These are phyloP conservation scores for Colletotrichum sp. DNA, from an alignment of 2,329 filamentous ascomycete species.

Conservation along the genomic window DNA sequence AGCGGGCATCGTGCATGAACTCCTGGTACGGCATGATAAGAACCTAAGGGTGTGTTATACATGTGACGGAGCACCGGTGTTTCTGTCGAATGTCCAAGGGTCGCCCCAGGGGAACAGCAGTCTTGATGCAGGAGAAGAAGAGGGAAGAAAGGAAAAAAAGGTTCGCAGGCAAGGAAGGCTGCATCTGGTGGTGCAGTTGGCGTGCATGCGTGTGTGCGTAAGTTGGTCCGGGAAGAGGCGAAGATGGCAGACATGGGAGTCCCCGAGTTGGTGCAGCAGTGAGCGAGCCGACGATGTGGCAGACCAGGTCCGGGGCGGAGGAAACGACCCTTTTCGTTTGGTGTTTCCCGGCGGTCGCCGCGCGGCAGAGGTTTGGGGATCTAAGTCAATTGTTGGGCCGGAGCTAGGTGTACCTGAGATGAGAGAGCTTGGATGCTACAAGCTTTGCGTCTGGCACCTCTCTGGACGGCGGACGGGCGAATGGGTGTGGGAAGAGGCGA, in stretches of 20 bases:
- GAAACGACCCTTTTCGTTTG: not conserved
- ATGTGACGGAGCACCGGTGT: constrained; percentile 15
- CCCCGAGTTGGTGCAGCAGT: not conserved
- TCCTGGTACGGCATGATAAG: constrained; percentile 20
- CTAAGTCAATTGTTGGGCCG: constrained; percentile 8
- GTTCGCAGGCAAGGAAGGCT: constrained; percentile 6
- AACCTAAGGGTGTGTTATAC: constrained; percentile 8
- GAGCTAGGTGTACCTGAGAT: constrained; percentile 1
- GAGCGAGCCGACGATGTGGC: not conserved
- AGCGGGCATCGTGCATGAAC: constrained; percentile 24
- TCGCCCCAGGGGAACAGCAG: not conserved
- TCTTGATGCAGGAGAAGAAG: not conserved
- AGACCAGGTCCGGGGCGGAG: constrained; percentile 18
- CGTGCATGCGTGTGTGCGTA: constrained; percentile 2
- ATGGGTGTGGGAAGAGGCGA: not conserved
- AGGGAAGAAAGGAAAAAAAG: not conserved
- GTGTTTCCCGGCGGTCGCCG: constrained; percentile 16
- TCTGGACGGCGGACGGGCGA: not conserved
- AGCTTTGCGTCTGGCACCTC: constrained; percentile 9
- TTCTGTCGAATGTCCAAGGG: not conserved
- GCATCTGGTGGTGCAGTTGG: not conserved
- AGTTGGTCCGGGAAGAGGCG: not conserved
- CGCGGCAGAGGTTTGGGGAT: constrained; percentile 15
- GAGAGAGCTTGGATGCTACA: constrained; percentile 8
- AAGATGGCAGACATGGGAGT: constrained; percentile 20